A percentile compares a stretch with the other conserved stretches of the same genome.
phyloP scores from a whole-genome alignment of 78 protist genomes.

The Paratrimastix pyriformis region DNA sequence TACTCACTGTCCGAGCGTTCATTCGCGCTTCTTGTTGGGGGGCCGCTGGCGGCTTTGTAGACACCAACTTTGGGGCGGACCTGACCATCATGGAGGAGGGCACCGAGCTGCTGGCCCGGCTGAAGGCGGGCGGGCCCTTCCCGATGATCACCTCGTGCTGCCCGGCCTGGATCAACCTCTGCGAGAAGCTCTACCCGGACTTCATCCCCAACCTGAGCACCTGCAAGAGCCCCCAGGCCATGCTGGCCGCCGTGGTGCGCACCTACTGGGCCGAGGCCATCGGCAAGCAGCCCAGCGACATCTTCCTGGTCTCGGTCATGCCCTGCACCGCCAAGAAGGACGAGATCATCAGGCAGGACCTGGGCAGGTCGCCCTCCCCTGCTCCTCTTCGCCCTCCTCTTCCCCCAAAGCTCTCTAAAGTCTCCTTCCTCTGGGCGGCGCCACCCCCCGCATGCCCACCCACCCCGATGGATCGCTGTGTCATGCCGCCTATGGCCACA shows the following conservation, averaged over 20 bases:
- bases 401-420: neutral
- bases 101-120: slow-evolving; percentile 28
- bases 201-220: slow-evolving; percentile 36
- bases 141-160: slow-evolving; percentile 60
- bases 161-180: slow-evolving; percentile 47
- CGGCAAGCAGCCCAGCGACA: neutral
- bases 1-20: no score
- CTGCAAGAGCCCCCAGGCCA: slow-evolving; percentile 25
- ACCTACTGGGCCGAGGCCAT: neutral
- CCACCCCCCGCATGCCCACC: neutral
- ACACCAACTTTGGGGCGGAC: slow-evolving; percentile 45
- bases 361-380: neutral
- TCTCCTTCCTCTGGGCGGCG: neutral
- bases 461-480: no score
- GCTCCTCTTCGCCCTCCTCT: neutral
- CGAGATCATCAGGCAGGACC: slow-evolving; percentile 10
- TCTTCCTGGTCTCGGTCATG: slow-evolving; percentile 14
- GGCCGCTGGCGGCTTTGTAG: no score
- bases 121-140: slow-evolving; percentile 19
- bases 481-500: no score
- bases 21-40: no score
- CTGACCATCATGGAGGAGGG: slow-evolving; percentile 61
- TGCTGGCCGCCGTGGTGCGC: slow-evolving; percentile 20
- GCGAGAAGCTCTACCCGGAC: slow-evolving; percentile 27
- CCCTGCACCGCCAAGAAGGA: no score